phyloP scores from a whole-genome alignment of 2,329 filamentous ascomycete species.

The Teratosphaeriaceae sp. region DNA sequence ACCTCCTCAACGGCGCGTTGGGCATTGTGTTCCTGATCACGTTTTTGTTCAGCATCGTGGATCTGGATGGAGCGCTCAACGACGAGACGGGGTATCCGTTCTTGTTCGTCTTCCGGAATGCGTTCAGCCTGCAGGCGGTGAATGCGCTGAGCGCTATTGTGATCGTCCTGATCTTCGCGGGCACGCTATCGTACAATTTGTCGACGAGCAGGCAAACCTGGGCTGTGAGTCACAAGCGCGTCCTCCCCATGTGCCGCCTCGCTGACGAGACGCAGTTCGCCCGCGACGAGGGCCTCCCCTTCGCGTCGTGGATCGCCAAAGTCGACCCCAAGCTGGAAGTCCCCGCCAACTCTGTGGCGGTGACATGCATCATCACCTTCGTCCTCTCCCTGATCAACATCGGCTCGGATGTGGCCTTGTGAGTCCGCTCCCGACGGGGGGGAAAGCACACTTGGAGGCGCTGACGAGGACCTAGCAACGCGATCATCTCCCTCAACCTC shows the following conservation, averaged over 20 bases:
- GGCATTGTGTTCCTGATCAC: slow-evolving; percentile 21
- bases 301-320: slow-evolving; percentile 15
- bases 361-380: slow-evolving; percentile 18
- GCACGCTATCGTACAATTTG: neutral
- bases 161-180: slow-evolving; percentile 26
- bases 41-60: slow-evolving; percentile 29
- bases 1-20: slow-evolving; percentile 14
- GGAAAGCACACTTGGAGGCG: no score
- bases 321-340: slow-evolving; percentile 11
- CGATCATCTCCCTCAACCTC: slow-evolving; percentile 32
- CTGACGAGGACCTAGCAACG: slow-evolving; percentile 18
- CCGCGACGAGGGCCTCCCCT: slow-evolving; percentile 24
- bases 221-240: slow-evolving; percentile 28
- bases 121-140: slow-evolving; percentile 24
- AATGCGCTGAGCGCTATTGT: slow-evolving; percentile 27
- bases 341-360: slow-evolving; percentile 1
- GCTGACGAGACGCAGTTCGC: slow-evolving; percentile 31
- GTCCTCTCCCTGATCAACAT: slow-evolving; percentile 17
- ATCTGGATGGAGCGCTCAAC: slow-evolving; percentile 21
- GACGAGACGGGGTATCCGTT: slow-evolving; percentile 21
- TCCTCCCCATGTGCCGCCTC: slow-evolving; percentile 24
- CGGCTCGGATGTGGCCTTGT: slow-evolving; percentile 24
- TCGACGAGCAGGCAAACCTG: slow-evolving; percentile 4
- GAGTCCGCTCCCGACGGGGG: slow-evolving; percentile 33
- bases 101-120: slow-evolving; percentile 29